Evolutionary conservation across 148 eudicot species (phyloP).

Genomic region (Oxyria digyna): DNA sequence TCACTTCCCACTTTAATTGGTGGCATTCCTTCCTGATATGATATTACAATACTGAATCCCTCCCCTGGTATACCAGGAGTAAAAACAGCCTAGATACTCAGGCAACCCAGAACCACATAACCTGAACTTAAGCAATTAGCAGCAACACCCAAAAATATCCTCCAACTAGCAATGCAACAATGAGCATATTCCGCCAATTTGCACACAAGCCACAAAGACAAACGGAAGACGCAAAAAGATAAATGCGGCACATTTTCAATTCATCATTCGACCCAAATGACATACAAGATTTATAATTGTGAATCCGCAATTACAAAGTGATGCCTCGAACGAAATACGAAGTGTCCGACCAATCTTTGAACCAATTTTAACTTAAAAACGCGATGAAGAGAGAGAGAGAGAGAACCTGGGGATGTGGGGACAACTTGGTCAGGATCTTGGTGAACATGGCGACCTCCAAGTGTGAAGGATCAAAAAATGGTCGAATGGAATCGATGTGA

Average conservation of each 20-base stretch:
- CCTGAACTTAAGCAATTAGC: background rate
- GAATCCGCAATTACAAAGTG: background rate
- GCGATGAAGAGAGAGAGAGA: background rate
- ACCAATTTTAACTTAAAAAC: background rate
- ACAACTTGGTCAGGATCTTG: background rate
- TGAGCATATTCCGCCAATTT: background rate
- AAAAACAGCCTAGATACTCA: background rate
- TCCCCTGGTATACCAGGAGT: background rate
- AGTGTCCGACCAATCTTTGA: background rate
- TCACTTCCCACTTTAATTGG: background rate
- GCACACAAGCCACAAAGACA: background rate
- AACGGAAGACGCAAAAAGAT: background rate
- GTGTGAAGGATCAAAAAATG: background rate
- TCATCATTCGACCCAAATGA: background rate
- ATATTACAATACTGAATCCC: background rate
- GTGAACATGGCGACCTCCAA: constrained; percentile 2
- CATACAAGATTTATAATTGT: background rate
- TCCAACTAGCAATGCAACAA: background rate
- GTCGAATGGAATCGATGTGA: background rate
- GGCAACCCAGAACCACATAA: background rate
- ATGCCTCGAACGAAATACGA: background rate
- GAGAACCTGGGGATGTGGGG: constrained; percentile 5
- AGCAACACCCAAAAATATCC: background rate
- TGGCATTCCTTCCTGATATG: background rate
- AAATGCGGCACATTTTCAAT: background rate